Evolutionary conservation across 768 basidiomycete species (phyloP).

Genomic region (Lentinula lateritia): DNA sequence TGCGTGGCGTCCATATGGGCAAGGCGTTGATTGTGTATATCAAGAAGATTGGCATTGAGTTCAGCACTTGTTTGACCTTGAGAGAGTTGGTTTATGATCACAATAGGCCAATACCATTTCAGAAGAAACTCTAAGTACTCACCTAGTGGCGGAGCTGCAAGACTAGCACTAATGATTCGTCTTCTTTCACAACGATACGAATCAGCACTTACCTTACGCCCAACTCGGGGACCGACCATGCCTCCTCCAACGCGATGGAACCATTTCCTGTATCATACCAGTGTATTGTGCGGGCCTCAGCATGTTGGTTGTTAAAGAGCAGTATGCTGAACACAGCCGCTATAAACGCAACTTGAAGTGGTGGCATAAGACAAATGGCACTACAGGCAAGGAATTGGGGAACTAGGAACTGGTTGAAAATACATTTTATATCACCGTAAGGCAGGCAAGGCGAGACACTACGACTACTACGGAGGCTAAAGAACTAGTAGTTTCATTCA

Average conservation of each 20-base stretch:
- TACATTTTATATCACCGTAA: background rate
- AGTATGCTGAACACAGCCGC: background rate
- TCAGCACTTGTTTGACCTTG: background rate
- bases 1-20: slow-evolving; percentile 2
- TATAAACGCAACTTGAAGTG: background rate
- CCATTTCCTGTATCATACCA: slow-evolving; percentile 3
- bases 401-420: background rate
- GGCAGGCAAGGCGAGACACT: background rate
- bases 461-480: too few relatives aligned
- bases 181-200: background rate
- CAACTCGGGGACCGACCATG: slow-evolving; percentile 1
- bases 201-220: background rate
- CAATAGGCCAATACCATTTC: background rate
- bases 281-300: background rate
- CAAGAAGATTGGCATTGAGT: slow-evolving; percentile 2
- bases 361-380: background rate
- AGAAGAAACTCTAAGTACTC: background rate
- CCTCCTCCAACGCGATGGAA: slow-evolving; percentile 3
- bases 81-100: too few relatives aligned
- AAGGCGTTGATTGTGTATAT: slow-evolving; percentile 4
- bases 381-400: background rate
- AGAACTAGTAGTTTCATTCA: too few relatives aligned
- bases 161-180: background rate
- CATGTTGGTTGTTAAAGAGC: background rate
- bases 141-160: background rate